Base-by-base conservation (phyloP, 1,139 yeast species). In the Suhomyces choctaworum region DNA sequence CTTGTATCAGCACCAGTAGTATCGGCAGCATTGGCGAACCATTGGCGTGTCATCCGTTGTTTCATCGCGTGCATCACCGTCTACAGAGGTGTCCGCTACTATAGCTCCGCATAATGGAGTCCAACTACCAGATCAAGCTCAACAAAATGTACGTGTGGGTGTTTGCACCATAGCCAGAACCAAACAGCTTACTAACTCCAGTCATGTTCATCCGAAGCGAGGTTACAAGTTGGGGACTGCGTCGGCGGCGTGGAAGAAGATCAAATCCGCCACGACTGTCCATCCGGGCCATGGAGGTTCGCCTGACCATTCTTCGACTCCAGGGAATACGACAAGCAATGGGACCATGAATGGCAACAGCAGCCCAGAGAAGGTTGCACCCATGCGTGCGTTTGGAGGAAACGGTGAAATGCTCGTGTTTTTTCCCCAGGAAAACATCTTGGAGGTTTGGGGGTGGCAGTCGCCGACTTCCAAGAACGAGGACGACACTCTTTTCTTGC, bases 371-470 rank as follows among this genome's bases (percentile, higher is more conserved):
- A n/a, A n/a, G n/a, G n/a, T n/a, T n/a, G n/a, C n/a, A n/a, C n/a
- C n/a, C n/a, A 8, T 32, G 19, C 32, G 34, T 16, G 37, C 31
- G 10, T 34, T 31, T 14, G 34, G 36, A 3, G 15, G 13, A 5
- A 50, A 59, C 33, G 81, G 82, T 2, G 81, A 76, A 37, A 41
- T 77, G 5, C 51, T 73, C 27, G 41, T 74, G 2, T 56, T 64
- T 4, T 66, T 56, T 42, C 58, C 61, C 1, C 25, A 34, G 3
- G 46, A 51, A 1, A 44, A 49, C 10, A 32, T 55, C 1, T 40
- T 76, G 11, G 78, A 76, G 43, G 54, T 76, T 3, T 78, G 82
- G 81, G 75, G 70, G 43, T 75, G 80, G 80, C 29, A 48, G 2
- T 69, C 66, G 4, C 56, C 56, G 3, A 24, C 31, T 7, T 43